Conservation (phyloP, 306 rosid genomes). For the Canavalia gladiata region DNA sequence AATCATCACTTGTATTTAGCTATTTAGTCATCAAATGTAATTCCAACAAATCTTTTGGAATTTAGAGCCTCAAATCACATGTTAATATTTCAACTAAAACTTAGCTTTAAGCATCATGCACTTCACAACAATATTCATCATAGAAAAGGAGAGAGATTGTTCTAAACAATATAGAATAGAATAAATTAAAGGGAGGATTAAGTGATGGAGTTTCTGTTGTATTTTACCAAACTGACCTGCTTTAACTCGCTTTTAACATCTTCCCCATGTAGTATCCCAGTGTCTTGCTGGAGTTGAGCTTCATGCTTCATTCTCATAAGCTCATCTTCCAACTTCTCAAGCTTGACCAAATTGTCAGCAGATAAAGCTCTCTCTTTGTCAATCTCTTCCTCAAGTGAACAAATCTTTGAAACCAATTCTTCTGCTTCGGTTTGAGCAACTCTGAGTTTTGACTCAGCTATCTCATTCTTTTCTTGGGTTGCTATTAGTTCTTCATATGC, state of each 20-base stretch:
- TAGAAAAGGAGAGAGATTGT: slow-evolving; percentile 17
- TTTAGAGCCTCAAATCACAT: not conserved
- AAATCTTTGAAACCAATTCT: slow-evolving; percentile 58
- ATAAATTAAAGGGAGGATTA: slow-evolving; percentile 5
- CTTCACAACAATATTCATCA: slow-evolving; percentile 7
- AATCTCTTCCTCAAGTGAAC: slow-evolving; percentile 64
- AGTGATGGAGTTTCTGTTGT: not conserved
- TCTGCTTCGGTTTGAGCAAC: slow-evolving; percentile 53
- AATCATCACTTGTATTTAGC: slow-evolving; percentile 11
- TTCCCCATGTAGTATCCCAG: slow-evolving; percentile 48
- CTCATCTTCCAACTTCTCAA: slow-evolving; percentile 67
- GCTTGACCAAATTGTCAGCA: slow-evolving; percentile 58
- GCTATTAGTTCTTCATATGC: slow-evolving; percentile 57
- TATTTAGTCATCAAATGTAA: slow-evolving; percentile 18
- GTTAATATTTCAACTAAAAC: not conserved
- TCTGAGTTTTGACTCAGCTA: slow-evolving; percentile 57
- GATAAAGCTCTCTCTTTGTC: slow-evolving; percentile 67
- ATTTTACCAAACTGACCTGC: slow-evolving; percentile 71
- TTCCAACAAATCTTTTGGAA: slow-evolving; percentile 3
- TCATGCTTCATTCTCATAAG: slow-evolving; percentile 62
- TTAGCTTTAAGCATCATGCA: slow-evolving; percentile 23
- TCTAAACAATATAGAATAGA: not conserved
- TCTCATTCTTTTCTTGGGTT: slow-evolving; percentile 50
- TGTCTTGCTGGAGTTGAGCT: slow-evolving; percentile 52
- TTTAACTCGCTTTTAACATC: slow-evolving; percentile 52